Evolutionary conservation across 352 stramenopile genomes (phyloP), one percentile per base, ranked within the genome.

Genomic region (Globisporangium radiosum): DNA sequence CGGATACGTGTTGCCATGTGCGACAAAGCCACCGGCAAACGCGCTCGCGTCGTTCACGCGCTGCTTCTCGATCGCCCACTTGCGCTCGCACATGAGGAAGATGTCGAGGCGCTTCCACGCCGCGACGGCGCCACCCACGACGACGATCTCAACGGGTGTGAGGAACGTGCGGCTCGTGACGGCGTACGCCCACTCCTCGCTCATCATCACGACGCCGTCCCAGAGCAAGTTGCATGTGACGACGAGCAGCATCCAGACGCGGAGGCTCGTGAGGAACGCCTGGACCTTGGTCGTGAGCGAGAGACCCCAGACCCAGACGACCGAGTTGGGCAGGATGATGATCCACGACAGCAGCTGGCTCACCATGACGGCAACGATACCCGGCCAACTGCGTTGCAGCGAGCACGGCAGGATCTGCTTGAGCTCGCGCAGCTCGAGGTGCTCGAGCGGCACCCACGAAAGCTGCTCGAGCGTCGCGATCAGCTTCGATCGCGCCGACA

Each of bases 271-370:
- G 8, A 89, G 48, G 7, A 78, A 70, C 1, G 71, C 73, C 56
- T 89, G 75, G 42, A 81, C 38, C 54, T 70, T 70, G 39, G 61
- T 68, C 3, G 56, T 57, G 5, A 52, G 36, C 2, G 74, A 83
- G 52, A 63, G 56, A 3, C 65, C 70, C 57, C 76, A 78, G 15
- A 68, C 64, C 60, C 73, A 85, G 17, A 83, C 74, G 25, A 78
- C 65, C 19, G 79, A 69, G 64, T 76, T 82, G 7, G 75, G 76
- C 11, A 87, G 59, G 19, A 87, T 62, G 55, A 89, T 63, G 14
- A 85, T 55, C 78, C 78, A 88, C 37, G 74, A 85, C 43, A 88
- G 48, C 43, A 80, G 38, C 37, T 71, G 68, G 3, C 64, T 69
- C 11, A 68, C 40, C 38, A 70, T 5, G 4, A 57, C 68, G 11